phyloP scores from a whole-genome alignment of 139 green algal genomes.

The Chlorella sorokiniana region DNA sequence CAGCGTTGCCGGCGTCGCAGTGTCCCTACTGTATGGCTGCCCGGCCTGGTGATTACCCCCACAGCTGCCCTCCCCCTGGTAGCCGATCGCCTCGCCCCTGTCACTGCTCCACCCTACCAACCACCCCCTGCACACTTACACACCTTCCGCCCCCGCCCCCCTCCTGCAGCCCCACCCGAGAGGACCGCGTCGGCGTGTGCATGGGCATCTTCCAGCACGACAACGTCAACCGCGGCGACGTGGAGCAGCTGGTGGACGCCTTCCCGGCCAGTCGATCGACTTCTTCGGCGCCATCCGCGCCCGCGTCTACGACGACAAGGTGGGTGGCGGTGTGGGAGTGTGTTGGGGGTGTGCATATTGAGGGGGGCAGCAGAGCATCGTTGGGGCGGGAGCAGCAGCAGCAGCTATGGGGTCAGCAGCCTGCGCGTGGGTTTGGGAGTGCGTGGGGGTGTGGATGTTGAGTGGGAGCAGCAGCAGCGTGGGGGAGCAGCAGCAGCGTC shows the following conservation, averaged over 20 bases:
- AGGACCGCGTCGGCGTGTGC: conserved; percentile 96
- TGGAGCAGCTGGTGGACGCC: conserved; percentile 90
- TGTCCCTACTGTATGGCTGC: no score
- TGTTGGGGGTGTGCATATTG: background rate
- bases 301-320: conserved; percentile 93
- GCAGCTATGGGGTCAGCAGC: no score
- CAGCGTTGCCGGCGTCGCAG: no score
- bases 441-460: no score
- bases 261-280: conserved; percentile 99
- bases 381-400: background rate
- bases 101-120: background rate
- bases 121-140: background rate
- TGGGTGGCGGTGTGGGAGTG: conserved; percentile 31
- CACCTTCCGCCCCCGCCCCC: background rate
- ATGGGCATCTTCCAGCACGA: conserved; percentile 96
- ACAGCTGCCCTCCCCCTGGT: background rate
- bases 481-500: no score
- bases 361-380: background rate
- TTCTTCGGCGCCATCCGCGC: conserved; percentile 98
- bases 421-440: no score
- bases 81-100: no score
- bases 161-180: conserved; percentile 70
- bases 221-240: conserved; percentile 54
- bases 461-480: no score
- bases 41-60: no score